Conservation (phyloP, 805 yeast species). For the Hanseniaspora lachancei region DNA sequence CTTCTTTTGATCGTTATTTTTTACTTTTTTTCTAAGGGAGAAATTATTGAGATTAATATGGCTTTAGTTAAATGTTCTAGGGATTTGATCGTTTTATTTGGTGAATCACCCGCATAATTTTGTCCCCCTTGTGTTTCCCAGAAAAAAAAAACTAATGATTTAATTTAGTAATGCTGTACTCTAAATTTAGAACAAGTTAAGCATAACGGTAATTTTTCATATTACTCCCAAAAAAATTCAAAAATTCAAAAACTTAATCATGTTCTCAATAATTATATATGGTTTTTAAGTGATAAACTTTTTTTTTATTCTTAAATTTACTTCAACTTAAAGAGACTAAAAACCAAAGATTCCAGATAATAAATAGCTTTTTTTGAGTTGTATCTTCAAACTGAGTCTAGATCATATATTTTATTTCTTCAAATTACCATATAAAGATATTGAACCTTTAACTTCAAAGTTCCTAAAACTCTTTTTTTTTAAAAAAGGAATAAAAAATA, state of each 20-base stretch:
- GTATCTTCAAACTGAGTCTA: too few relatives aligned
- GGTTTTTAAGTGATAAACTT: background rate
- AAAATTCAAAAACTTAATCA: background rate
- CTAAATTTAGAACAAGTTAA: constrained; percentile 6
- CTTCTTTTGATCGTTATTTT: too few relatives aligned
- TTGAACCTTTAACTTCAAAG: too few relatives aligned
- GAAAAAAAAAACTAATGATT: background rate
- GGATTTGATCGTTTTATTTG: too few relatives aligned
- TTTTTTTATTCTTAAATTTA: background rate
- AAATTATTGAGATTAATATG: too few relatives aligned
- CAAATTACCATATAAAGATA: too few relatives aligned
- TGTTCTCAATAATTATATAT: background rate
- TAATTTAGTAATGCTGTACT: constrained; percentile 1
- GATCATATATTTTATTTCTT: too few relatives aligned
- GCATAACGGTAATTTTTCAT: background rate
- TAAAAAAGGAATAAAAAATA: background rate
- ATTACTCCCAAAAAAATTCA: background rate
- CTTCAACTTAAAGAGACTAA: background rate
- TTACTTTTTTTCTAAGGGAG: too few relatives aligned
- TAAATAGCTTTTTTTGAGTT: too few relatives aligned
- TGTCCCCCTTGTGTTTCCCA: background rate
- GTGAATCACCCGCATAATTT: background rate
- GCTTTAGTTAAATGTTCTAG: too few relatives aligned
- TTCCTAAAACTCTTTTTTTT: too few relatives aligned
- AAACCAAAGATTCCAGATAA: too few relatives aligned